Percentiles rank a stretch among this genome's conserved stretches.
Evolutionary conservation across 1,284 basidiomycete species (phyloP).

Genomic region (Heterobasidion irregulare): DNA sequence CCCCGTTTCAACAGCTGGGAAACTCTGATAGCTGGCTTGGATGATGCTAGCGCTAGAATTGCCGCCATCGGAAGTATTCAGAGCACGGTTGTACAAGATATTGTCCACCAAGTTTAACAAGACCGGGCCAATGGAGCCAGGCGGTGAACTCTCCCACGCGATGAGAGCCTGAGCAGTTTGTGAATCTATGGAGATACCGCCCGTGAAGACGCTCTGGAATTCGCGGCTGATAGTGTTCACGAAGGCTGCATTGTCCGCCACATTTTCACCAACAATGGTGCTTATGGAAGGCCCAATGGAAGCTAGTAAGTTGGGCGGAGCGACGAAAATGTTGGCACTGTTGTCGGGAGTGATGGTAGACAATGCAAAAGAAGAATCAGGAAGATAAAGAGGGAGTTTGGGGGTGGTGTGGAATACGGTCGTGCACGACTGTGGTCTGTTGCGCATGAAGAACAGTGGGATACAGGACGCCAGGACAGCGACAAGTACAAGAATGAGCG

Average conservation of each 20-base stretch:
- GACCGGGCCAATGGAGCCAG: constrained; percentile 43
- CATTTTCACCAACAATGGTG: constrained; percentile 25
- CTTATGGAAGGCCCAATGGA: constrained; percentile 29
- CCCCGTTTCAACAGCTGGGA: constrained; percentile 43
- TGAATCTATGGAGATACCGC: constrained; percentile 53
- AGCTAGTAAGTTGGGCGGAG: constrained; percentile 37
- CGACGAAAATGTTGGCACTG: constrained; percentile 23
- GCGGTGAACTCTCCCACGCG: constrained; percentile 56
- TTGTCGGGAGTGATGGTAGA: constrained; percentile 13
- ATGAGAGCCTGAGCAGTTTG: constrained; percentile 37
- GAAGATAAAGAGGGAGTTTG: constrained; percentile 38
- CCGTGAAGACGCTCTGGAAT: constrained; percentile 42
- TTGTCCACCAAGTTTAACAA: constrained; percentile 66
- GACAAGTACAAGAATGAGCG: constrained; percentile 49
- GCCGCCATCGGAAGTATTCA: constrained; percentile 36
- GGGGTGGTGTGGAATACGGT: constrained; percentile 26
- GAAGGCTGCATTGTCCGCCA: constrained; percentile 48
- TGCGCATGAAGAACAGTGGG: constrained; percentile 55
- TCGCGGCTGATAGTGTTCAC: constrained; percentile 37
- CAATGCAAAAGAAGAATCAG: constrained; percentile 28
- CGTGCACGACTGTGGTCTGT: constrained; percentile 42
- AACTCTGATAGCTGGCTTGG: constrained; percentile 40
- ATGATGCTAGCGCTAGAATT: constrained; percentile 37
- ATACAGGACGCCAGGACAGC: constrained; percentile 58
- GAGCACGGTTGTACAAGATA: constrained; percentile 49